These are phyloP conservation scores for Colletotrichum sp. DNA, from an alignment of 2,329 filamentous ascomycete species.

Conservation along the genomic window DNA sequence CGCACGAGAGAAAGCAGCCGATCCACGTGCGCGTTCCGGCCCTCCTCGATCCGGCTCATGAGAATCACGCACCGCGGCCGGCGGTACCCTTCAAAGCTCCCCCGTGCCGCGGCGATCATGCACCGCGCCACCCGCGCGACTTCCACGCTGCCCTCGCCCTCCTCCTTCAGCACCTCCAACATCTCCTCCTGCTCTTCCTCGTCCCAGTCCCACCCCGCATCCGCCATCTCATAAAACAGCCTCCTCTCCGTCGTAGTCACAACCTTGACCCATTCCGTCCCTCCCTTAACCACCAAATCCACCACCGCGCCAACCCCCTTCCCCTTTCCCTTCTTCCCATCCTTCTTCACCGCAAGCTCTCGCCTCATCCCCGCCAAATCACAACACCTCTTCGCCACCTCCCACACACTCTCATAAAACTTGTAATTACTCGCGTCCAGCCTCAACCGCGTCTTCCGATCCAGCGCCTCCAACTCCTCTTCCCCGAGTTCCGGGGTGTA, in stretches of 20 bases:
- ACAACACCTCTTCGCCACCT: constrained; percentile 16
- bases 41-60: constrained; percentile 35
- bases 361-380: constrained; percentile 13
- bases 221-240: constrained; percentile 43
- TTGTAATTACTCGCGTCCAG: constrained; percentile 22
- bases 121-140: constrained; percentile 33
- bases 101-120: constrained; percentile 39
- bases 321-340: background rate
- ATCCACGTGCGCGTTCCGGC: constrained; percentile 31
- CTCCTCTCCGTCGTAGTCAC: constrained; percentile 25
- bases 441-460: constrained; percentile 1
- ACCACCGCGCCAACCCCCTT: constrained; percentile 6
- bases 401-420: constrained; percentile 22
- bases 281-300: constrained; percentile 17
- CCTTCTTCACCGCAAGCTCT: constrained; percentile 9
- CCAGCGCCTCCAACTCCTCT: background rate
- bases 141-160: constrained; percentile 21
- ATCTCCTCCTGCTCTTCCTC: constrained; percentile 36
- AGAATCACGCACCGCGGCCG: constrained; percentile 40
- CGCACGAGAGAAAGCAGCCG: constrained; percentile 34
- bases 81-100: constrained; percentile 39
- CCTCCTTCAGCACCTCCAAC: constrained; percentile 26
- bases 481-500: background rate
- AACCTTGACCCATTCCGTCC: constrained; percentile 22
- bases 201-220: constrained; percentile 47